Base-by-base conservation (phyloP, 768 basidiomycete genomes). In the Podaxis sp. region DNA sequence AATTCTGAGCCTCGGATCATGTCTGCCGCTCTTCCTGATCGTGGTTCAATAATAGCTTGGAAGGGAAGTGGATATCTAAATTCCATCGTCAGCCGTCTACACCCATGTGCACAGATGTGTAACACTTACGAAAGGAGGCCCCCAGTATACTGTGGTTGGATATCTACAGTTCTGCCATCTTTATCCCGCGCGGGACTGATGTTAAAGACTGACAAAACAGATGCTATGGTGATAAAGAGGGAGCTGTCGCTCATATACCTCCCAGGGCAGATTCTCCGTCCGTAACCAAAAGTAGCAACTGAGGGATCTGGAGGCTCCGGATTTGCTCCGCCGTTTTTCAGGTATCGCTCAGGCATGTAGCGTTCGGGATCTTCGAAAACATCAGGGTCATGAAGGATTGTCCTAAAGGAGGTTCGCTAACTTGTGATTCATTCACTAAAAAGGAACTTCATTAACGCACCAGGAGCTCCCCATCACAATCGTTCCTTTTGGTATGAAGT, bases 401-500 rank as follows among this genome's bases (percentile, higher is more conserved):
- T 67, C 72, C 71, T 73, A 17, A 46, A 6, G 17, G 44, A 17
- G 15, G n/a, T 17, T 7, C 19, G 44, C 8, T 15, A 44, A 19
- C 5, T 44, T 46, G 19, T 19, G n/a, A 46, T 7, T 3, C 44
- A 46, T 22, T 19, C n/a, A 19, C 15, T n/a, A 19, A 17, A 44
- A 15, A 46, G 19, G 44, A 15, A 33, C 9, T 9, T 9, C 1
- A 33, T 33, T 19, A 8, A 46, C 19, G 17, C 7, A 71, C 74
- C 74, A 73, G 57, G 67, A 64, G 46, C 76, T 76, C 22, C 68
- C 70, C 52, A 77, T 63, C 28, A 76, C 68, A 9, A 75, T 71
- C 2, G 75, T 74, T 7, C 75, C 77, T 38, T 68, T 72, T 0
- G 78, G 77, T n/a, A 80, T 75, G 60, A 71, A 69, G 46, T 64